A percentile compares a stretch with the other conserved stretches of the same genome.
Conservation (phyloP, 768 basidiomycete species). For the Tulasnella sp. region DNA sequence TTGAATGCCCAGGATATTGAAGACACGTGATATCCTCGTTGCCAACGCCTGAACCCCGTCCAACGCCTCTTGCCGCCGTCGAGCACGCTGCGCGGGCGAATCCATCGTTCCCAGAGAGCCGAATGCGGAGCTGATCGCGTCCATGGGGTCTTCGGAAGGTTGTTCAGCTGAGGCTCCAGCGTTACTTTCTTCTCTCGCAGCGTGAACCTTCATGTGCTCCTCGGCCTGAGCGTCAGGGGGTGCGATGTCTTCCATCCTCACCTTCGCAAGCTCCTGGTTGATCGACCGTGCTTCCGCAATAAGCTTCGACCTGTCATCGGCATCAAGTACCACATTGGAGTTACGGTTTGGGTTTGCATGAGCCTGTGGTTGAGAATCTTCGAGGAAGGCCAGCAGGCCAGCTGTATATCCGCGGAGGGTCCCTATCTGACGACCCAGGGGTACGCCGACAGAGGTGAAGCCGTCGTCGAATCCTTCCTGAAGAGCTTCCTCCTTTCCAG, state of each 20-base stretch:
- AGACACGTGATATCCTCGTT: neutral
- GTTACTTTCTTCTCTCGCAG: slow-evolving; percentile 19
- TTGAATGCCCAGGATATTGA: neutral
- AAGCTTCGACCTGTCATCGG: slow-evolving; percentile 15
- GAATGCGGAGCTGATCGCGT: slow-evolving; percentile 16
- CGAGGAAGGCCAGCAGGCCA: slow-evolving; percentile 40
- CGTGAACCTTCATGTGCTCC: slow-evolving; percentile 45
- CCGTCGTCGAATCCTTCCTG: slow-evolving; percentile 88
- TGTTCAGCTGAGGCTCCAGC: slow-evolving; percentile 37
- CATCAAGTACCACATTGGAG: slow-evolving; percentile 13
- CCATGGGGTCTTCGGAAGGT: slow-evolving; percentile 25
- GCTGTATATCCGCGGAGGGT: slow-evolving; percentile 59
- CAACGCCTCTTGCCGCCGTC: neutral
- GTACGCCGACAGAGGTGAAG: slow-evolving; percentile 59
- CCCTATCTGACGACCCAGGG: slow-evolving; percentile 69
- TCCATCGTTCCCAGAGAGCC: slow-evolving; percentile 2
- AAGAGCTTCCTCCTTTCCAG: slow-evolving; percentile 76
- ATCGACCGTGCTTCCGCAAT: slow-evolving; percentile 43
- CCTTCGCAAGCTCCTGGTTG: slow-evolving; percentile 39
- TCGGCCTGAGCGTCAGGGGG: slow-evolving; percentile 71
- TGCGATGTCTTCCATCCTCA: slow-evolving; percentile 61
- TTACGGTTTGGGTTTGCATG: slow-evolving; percentile 12
- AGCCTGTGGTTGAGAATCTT: neutral
- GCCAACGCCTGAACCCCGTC: neutral
- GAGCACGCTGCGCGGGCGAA: neutral